Evolutionary conservation across 176 grass and related monocot genomes (phyloP).

Genomic region (Coix lacrymajobi): DNA sequence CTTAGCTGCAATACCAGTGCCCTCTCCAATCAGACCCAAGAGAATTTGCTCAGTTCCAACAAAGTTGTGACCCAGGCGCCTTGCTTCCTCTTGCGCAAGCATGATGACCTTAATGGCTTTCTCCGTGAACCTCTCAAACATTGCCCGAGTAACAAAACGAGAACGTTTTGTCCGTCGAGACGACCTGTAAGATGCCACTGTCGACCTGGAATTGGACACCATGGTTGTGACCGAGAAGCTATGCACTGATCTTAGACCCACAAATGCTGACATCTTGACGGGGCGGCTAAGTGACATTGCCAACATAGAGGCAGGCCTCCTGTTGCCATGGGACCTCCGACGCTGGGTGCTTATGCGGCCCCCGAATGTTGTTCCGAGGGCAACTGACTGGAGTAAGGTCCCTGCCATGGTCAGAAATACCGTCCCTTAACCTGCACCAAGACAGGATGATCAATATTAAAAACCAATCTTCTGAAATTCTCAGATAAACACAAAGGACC

Average conservation of each 20-base stretch:
- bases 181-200: slow-evolving; percentile 44
- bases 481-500: neutral
- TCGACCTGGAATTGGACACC: slow-evolving; percentile 23
- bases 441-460: neutral
- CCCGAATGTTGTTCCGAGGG: slow-evolving; percentile 30
- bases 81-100: slow-evolving; percentile 96
- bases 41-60: slow-evolving; percentile 91
- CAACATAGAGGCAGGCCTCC: slow-evolving; percentile 43
- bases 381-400: slow-evolving; percentile 51
- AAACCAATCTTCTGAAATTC: neutral
- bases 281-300: slow-evolving; percentile 22
- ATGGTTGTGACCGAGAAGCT: slow-evolving; percentile 27
- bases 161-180: slow-evolving; percentile 16
- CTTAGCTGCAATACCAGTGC: slow-evolving; percentile 88
- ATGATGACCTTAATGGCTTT: slow-evolving; percentile 96
- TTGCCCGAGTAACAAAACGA: slow-evolving; percentile 47
- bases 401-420: slow-evolving; percentile 43
- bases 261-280: slow-evolving; percentile 54
- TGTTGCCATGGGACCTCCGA: slow-evolving; percentile 30
- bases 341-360: slow-evolving; percentile 12
- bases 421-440: slow-evolving; percentile 24
- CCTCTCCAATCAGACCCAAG: slow-evolving; percentile 87
- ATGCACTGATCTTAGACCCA: slow-evolving; percentile 45
- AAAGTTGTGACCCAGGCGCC: slow-evolving; percentile 86
- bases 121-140: slow-evolving; percentile 93